Evolutionary conservation across 257 asterid species (phyloP).

Genomic region (Solanum microdontum): DNA sequence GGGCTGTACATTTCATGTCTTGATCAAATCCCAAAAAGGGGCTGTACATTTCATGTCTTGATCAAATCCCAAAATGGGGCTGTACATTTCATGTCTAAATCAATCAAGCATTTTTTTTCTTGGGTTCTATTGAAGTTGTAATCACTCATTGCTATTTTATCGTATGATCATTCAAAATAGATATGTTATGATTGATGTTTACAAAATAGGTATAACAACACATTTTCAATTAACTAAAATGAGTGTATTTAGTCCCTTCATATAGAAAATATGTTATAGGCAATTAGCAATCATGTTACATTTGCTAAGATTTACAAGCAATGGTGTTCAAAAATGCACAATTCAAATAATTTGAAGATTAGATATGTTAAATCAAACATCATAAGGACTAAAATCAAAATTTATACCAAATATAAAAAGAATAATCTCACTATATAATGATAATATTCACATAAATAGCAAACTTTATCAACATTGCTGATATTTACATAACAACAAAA

Average conservation of each 20-base stretch:
- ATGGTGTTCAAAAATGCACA: background rate
- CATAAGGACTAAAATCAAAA: fast-evolving
- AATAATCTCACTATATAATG: background rate
- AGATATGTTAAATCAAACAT: background rate
- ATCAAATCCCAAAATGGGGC: background rate
- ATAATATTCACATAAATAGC: background rate
- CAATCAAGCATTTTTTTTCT: no score
- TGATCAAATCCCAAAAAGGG: background rate
- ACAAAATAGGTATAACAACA: no score
- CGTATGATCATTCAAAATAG: no score
- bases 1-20: no score
- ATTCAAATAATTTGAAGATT: background rate
- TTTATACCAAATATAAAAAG: background rate
- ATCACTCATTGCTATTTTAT: no score
- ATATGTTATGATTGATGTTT: no score
- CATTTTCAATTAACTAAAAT: background rate
- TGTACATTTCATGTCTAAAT: no score
- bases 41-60: no score
- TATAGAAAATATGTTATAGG: background rate
- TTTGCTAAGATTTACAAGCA: background rate
- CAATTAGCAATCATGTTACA: background rate
- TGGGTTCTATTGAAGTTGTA: no score
- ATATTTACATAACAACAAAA: background rate
- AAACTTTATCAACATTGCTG: background rate
- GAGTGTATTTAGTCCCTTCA: background rate